These are phyloP conservation scores for Canariomyces notabilis DNA, from an alignment of 2,329 filamentous ascomycete species.

Conservation along the genomic window DNA sequence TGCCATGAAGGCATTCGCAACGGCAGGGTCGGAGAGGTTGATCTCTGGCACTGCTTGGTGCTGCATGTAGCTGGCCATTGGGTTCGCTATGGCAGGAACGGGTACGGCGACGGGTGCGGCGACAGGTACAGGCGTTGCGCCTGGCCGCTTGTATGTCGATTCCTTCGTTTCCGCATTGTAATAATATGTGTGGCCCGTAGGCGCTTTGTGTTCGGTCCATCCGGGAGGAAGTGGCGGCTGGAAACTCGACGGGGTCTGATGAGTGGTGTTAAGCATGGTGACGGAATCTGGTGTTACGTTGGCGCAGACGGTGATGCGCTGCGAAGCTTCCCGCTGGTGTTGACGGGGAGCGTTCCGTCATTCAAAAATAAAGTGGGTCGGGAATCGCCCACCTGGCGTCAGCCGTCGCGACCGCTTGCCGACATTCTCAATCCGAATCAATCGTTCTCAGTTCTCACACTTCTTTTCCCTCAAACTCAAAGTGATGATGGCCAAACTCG, in stretches of 20 bases:
- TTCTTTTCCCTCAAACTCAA: no score
- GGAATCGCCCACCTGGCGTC: no score
- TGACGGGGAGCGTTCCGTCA: no score
- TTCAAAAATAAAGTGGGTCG: no score
- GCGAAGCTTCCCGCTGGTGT: no score
- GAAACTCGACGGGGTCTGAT: conserved; percentile 50
- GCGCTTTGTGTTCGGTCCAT: conserved; percentile 92
- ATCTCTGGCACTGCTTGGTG: conserved; percentile 35
- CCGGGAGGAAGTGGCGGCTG: conserved; percentile 64
- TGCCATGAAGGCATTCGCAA: conserved; percentile 58
- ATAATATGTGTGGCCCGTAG: conserved; percentile 82
- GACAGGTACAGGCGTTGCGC: conserved; percentile 28
- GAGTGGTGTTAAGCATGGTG: conserved; percentile 71
- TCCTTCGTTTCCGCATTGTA: conserved; percentile 77
- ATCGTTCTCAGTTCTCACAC: no score
- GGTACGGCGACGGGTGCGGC: background rate
- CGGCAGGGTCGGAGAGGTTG: conserved; percentile 48
- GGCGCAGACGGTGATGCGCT: background rate
- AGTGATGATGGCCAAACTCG: no score
- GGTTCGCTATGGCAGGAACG: no score
- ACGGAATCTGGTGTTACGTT: background rate
- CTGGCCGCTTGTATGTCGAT: conserved; percentile 82
- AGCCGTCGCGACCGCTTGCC: no score
- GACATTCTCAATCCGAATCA: no score
- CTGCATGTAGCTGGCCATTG: conserved; percentile 36